Evolutionary conservation across 2,329 filamentous ascomycete species (phyloP).

Genomic region (Fusarium siculi): DNA sequence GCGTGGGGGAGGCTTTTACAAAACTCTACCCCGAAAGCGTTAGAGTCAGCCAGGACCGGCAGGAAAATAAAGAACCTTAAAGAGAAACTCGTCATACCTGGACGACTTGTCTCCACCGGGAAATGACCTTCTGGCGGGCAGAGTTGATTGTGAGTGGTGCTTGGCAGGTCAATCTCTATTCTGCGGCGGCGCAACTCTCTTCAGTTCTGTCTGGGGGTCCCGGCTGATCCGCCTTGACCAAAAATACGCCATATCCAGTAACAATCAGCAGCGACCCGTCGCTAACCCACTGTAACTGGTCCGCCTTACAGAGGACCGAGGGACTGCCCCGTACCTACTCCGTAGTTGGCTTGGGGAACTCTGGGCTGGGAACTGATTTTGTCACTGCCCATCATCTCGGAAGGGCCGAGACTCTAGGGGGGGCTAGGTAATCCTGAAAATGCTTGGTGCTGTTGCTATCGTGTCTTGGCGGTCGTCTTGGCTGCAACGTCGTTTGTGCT

Average conservation of each 20-base stretch:
- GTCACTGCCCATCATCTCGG: constrained; percentile 29
- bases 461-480: constrained; percentile 31
- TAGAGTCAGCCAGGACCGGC: constrained; percentile 17
- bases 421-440: neutral
- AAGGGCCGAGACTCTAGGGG: constrained; percentile 19
- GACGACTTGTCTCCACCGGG: constrained; percentile 21
- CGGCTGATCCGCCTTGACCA: neutral
- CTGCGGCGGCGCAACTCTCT: constrained; percentile 2
- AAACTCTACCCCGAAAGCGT: constrained; percentile 17
- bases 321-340: neutral
- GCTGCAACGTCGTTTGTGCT: constrained; percentile 16
- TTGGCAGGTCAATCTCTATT: constrained; percentile 27
- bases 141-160: constrained; percentile 28
- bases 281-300: constrained; percentile 29
- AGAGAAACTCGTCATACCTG: constrained; percentile 34
- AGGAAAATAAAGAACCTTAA: constrained; percentile 29
- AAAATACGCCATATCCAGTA: constrained; percentile 19
- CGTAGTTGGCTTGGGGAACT: neutral
- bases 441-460: constrained; percentile 23
- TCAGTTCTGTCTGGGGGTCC: neutral
- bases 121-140: constrained; percentile 30
- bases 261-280: constrained; percentile 24
- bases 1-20: constrained; percentile 17
- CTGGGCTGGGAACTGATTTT: neutral
- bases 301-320: constrained; percentile 23